Conservation (phyloP, 345 rosid genomes). For the Melaleuca quinquenervia region DNA sequence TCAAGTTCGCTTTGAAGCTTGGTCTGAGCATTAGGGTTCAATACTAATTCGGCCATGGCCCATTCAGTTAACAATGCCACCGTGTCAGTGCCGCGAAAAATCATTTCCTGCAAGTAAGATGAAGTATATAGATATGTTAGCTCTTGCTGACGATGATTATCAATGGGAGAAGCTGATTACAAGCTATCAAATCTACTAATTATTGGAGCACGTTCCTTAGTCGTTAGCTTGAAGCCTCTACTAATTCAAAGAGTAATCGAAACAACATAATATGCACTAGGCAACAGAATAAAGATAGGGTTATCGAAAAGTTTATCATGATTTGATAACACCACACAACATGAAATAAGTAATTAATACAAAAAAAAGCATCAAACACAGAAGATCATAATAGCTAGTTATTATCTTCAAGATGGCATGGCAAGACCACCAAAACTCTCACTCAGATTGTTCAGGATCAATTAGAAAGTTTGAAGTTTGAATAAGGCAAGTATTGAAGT, state of each 20-base stretch:
- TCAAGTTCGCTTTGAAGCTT: conserved; percentile 19
- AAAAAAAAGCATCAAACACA: background rate
- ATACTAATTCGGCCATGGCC: conserved; percentile 34
- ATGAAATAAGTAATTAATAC: background rate
- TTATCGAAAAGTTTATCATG: background rate
- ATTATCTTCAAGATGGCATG: background rate
- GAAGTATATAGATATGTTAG: background rate
- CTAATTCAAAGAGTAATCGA: background rate
- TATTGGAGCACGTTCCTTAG: background rate
- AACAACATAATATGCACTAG: background rate
- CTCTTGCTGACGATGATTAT: background rate
- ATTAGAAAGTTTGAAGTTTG: background rate
- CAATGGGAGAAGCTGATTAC: background rate
- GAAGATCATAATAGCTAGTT: background rate
- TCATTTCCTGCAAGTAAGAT: conserved; percentile 35
- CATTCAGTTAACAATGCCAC: conserved; percentile 38
- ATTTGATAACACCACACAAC: background rate
- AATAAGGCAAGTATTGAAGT: background rate
- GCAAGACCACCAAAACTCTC: background rate
- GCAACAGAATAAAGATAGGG: background rate
- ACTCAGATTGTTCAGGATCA: background rate
- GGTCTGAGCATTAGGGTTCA: conserved; percentile 25
- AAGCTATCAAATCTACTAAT: background rate
- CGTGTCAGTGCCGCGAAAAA: conserved; percentile 47
- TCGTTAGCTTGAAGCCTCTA: background rate